Evolutionary conservation across 495 filamentous ascomycete genomes (phyloP).

Genomic region (Annulohypoxylon bovei): DNA sequence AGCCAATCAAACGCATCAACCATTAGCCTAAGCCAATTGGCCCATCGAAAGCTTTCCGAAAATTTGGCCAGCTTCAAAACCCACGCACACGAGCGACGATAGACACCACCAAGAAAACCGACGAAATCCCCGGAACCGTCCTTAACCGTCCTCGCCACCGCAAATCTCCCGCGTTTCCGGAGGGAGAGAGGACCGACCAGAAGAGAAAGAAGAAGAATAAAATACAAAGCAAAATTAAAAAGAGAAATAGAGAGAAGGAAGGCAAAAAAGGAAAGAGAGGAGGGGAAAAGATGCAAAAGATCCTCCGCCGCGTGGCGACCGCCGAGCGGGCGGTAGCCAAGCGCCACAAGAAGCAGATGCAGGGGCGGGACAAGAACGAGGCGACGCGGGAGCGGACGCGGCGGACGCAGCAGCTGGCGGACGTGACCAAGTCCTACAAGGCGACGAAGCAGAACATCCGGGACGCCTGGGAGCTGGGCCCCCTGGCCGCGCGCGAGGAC

Average conservation of each 20-base stretch:
- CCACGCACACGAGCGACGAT: slow-evolving; percentile 3
- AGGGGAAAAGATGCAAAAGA: slow-evolving; percentile 71
- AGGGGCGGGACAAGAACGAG: slow-evolving; percentile 49
- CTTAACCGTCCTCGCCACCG: no score
- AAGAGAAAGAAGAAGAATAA: neutral
- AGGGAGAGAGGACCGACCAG: neutral
- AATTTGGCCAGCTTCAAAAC: slow-evolving; percentile 12
- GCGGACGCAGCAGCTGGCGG: neutral
- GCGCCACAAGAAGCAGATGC: slow-evolving; percentile 52
- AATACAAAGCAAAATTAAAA: neutral
- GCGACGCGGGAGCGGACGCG: slow-evolving; percentile 43
- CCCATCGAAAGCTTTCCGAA: slow-evolving; percentile 26
- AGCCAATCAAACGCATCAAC: slow-evolving; percentile 12
- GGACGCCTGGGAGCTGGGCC: slow-evolving; percentile 81
- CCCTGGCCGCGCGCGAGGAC: slow-evolving; percentile 78
- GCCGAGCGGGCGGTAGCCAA: slow-evolving; percentile 71
- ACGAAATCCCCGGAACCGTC: no score
- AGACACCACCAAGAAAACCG: neutral
- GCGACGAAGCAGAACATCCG: slow-evolving; percentile 46
- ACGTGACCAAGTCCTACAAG: slow-evolving; percentile 37
- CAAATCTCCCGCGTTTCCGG: neutral
- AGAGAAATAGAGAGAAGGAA: neutral
- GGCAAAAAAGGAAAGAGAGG: no score
- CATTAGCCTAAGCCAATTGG: neutral
- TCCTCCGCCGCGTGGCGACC: slow-evolving; percentile 72